Percentiles rank a stretch among this genome's conserved stretches.
Conservation (phyloP, 805 yeast genomes). For the Lipomyces kockii region DNA sequence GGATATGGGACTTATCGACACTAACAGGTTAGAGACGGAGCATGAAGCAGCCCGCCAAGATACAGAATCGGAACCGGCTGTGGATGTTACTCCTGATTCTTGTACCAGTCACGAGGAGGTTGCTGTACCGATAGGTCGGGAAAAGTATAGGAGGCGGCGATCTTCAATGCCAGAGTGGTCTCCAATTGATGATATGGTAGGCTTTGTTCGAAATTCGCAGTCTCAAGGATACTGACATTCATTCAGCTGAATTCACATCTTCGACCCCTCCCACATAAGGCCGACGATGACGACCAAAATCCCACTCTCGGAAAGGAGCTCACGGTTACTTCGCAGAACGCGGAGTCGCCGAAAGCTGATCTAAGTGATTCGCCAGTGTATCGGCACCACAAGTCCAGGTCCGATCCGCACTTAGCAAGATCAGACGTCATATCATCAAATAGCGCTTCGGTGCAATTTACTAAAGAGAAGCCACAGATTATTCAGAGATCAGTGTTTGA, state of each 20-base stretch:
- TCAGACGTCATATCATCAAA: neutral
- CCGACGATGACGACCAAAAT: neutral
- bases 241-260: neutral
- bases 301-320: neutral
- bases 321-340: neutral
- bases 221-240: neutral
- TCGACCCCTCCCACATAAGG: neutral
- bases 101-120: neutral
- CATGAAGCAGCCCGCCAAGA: neutral
- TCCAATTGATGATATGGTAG: conserved; percentile 10
- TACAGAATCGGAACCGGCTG: neutral
- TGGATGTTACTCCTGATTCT: neutral
- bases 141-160: conserved; percentile 9
- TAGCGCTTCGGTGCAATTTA: neutral
- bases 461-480: neutral
- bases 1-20: neutral
- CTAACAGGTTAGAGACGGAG: neutral
- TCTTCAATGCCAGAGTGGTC: conserved; percentile 27
- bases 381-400: conserved; percentile 10
- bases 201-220: neutral
- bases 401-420: conserved; percentile 9
- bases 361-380: neutral
- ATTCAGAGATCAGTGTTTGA: neutral
- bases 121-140: neutral
- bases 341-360: neutral